phyloP scores from a whole-genome alignment of 805 yeast species.

The Metschnikowia kunwiensis region DNA sequence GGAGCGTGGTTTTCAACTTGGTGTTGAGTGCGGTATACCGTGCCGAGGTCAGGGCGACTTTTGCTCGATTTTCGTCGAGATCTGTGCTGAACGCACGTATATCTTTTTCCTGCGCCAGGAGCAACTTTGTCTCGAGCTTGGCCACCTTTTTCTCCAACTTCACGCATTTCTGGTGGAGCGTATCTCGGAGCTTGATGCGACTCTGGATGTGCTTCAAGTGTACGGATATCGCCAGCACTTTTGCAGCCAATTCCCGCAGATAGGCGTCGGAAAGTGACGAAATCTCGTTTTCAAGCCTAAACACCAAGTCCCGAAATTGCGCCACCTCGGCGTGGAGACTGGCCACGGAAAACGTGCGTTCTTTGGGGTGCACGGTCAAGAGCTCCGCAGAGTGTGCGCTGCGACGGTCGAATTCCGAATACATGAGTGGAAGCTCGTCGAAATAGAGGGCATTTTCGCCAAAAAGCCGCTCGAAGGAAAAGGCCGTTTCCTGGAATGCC shows the following conservation, averaged over 20 bases:
- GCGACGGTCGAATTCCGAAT: conserved; percentile 28
- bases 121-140: conserved; percentile 30
- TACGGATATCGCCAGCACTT: conserved; percentile 39
- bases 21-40: conserved; percentile 31
- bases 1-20: conserved; percentile 41
- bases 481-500: conserved; percentile 28
- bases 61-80: conserved; percentile 25
- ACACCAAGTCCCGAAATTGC: conserved; percentile 24
- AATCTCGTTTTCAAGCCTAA: conserved; percentile 13
- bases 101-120: conserved; percentile 19
- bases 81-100: conserved; percentile 44
- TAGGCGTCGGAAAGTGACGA: conserved; percentile 25
- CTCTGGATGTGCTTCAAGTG: conserved; percentile 36
- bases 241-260: conserved; percentile 27
- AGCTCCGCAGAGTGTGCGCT: conserved; percentile 18
- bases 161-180: conserved; percentile 41
- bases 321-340: conserved; percentile 22
- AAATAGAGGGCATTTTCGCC: conserved; percentile 38
- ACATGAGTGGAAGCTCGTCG: conserved; percentile 30
- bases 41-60: conserved; percentile 28
- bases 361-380: conserved; percentile 38
- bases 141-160: conserved; percentile 37
- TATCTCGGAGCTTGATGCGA: conserved; percentile 43
- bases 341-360: conserved; percentile 22
- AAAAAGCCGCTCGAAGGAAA: conserved; percentile 27